Evolutionary conservation across 202 grass and related monocot species (phyloP).

Genomic region (Elaeis oleifera): DNA sequence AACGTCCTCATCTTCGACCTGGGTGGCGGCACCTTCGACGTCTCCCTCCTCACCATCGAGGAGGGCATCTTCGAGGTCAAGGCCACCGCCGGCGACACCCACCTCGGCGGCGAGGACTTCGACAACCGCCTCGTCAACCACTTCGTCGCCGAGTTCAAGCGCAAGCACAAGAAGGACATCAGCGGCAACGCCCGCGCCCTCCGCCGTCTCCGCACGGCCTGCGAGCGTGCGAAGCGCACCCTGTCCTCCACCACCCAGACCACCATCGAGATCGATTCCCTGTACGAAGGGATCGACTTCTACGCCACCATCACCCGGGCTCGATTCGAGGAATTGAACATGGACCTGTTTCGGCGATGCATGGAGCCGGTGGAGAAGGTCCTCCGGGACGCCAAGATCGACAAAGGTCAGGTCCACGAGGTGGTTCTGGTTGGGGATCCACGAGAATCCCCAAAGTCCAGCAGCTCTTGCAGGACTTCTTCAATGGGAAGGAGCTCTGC

Average conservation of each 20-base stretch:
- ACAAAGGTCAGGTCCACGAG: constrained; percentile 15
- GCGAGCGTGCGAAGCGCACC: constrained; percentile 19
- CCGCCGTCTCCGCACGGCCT: constrained; percentile 11
- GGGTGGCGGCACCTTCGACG: constrained; percentile 25
- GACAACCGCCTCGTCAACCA: constrained; percentile 28
- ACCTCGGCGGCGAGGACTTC: constrained; percentile 26
- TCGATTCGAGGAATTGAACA: constrained; percentile 18
- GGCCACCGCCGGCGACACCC: constrained; percentile 26
- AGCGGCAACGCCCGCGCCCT: constrained; percentile 15
- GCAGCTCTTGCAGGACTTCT: constrained; percentile 21
- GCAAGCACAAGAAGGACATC: constrained; percentile 29
- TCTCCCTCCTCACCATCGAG: constrained; percentile 24
- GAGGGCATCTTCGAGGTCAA: constrained; percentile 26
- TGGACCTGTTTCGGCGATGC: constrained; percentile 26
- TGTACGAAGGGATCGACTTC: constrained; percentile 22
- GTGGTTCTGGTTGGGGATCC: constrained; percentile 25
- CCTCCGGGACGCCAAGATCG: constrained; percentile 14
- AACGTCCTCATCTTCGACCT: constrained; percentile 25
- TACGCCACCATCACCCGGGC: constrained; percentile 9
- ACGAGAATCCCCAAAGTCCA: constrained; percentile 22
- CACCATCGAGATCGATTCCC: constrained; percentile 16
- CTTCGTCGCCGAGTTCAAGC: constrained; percentile 20
- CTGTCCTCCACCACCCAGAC: constrained; percentile 16
- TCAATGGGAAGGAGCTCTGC: constrained; percentile 23
- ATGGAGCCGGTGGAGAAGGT: constrained; percentile 20